Evolutionary conservation across 768 basidiomycete species (phyloP).

Genomic region (Tephrocybe sp.): DNA sequence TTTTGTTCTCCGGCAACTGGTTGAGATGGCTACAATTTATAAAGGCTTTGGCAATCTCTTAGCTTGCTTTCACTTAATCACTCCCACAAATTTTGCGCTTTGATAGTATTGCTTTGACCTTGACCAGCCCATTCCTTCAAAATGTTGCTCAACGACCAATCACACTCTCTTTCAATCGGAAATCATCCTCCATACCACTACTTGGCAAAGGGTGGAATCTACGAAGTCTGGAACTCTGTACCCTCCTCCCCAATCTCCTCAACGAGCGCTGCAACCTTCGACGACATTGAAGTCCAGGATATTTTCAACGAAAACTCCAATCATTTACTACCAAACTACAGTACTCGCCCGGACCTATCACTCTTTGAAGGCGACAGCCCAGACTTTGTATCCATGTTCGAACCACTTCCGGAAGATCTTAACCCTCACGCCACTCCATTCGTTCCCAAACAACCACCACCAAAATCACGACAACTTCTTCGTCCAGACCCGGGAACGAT

Average conservation of each 20-base stretch:
- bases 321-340: not conserved
- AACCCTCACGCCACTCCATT: constrained; percentile 12
- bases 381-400: not conserved
- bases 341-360: not conserved
- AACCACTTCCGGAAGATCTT: constrained; percentile 9
- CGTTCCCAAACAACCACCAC: constrained; percentile 6
- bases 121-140: not conserved
- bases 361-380: not conserved
- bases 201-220: not conserved
- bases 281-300: constrained; percentile 14
- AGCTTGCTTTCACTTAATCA: not conserved
- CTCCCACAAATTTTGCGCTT: not conserved
- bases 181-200: not conserved
- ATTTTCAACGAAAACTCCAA: constrained; percentile 13
- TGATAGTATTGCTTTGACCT: not conserved
- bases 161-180: not conserved
- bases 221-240: not conserved
- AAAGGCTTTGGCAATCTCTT: not conserved
- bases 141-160: not conserved
- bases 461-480: constrained; percentile 12
- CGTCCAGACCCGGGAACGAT: constrained; percentile 9
- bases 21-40: constrained; percentile 1
- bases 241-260: constrained; percentile 12
- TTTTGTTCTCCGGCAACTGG: constrained; percentile 9
- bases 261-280: constrained; percentile 7